Base-by-base conservation (phyloP, 139 green algal genomes). In the Chlamydomonas sp. region DNA sequence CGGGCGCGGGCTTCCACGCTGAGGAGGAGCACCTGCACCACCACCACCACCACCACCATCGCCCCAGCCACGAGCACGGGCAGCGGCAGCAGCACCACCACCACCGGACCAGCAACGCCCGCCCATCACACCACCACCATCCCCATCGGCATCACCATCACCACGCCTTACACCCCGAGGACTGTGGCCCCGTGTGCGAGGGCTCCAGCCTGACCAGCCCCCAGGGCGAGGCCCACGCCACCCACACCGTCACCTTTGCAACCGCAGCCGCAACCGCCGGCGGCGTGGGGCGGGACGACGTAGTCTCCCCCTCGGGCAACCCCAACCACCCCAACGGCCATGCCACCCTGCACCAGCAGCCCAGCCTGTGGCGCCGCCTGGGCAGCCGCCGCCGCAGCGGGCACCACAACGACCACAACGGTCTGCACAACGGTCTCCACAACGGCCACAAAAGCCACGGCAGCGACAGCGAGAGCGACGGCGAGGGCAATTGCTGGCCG, bases 401-500 rank as follows among this genome's bases (percentile, higher is more conserved):
- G 60, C 2, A 17, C 72, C 61, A 78, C 60, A 5, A 60, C 63
- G 62, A 76, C 73, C 0, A 49, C 63, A n/a, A 67, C n/a, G n/a
- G 1, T n/a, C 2, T 6, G 7, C 20, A 58, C 8, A 9, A 59
- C 72, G 18, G 7, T 9, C 73, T 18, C 73, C 1, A 7, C 7
- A 31, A 62, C 73, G 31, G 31, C 31, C 49, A 15, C 7, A 9
- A 31, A 18, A 9, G 16, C 7, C 2, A 31, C 17, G 73, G 61
- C 62, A 63, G 15, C 61, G 72, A 74, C 74, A 63, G 62, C 31
- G 31, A 63, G 12, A 59, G 31, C 18, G 72, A 75, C 18, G 71
- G 72, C 60, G 81, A 66, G 17, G 80, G 61, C 59, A 63, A 60
- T 4, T 72, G 60, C 63, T 87, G 83, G 83, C 83, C 83, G 31